Percentiles rank a stretch among this genome's conserved stretches.
Conservation (phyloP, 2,329 filamentous ascomycete species). For the Bipolaris sorokiniana region DNA sequence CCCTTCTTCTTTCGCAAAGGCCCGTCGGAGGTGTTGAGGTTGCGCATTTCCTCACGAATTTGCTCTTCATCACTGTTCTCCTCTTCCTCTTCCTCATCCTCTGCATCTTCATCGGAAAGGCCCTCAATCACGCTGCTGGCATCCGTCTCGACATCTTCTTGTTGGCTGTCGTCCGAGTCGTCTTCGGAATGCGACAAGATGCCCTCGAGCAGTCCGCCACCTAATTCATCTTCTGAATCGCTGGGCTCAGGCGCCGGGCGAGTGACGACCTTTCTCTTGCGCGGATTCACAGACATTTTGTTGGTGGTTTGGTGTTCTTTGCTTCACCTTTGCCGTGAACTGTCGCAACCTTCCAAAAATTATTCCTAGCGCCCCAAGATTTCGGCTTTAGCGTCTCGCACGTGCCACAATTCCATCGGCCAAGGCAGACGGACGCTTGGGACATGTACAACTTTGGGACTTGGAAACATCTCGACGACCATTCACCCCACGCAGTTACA, state of each 20-base stretch:
- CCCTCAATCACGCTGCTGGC: slow-evolving; percentile 45
- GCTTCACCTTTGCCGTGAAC: slow-evolving; percentile 5
- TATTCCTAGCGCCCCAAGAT: slow-evolving; percentile 32
- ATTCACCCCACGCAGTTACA: slow-evolving; percentile 8
- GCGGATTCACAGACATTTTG: slow-evolving; percentile 55
- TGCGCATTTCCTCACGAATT: slow-evolving; percentile 54
- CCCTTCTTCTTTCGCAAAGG: slow-evolving; percentile 25
- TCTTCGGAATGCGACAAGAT: slow-evolving; percentile 53
- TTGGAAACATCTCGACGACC: slow-evolving; percentile 1
- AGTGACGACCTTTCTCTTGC: slow-evolving; percentile 54
- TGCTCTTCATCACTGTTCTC: slow-evolving; percentile 50
- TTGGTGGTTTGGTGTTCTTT: slow-evolving; percentile 2
- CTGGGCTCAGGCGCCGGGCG: slow-evolving; percentile 41
- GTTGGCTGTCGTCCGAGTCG: slow-evolving; percentile 41
- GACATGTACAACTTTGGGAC: slow-evolving; percentile 3
- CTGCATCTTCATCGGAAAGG: slow-evolving; percentile 40
- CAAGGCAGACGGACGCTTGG: slow-evolving; percentile 11
- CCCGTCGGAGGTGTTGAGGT: slow-evolving; percentile 47
- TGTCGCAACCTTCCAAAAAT: slow-evolving; percentile 27
- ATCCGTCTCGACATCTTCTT: slow-evolving; percentile 35
- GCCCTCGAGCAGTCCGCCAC: slow-evolving; percentile 50
- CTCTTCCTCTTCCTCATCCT: slow-evolving; percentile 43
- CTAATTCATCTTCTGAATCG: slow-evolving; percentile 45
- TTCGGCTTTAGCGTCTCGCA: slow-evolving; percentile 27
- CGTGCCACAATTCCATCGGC: slow-evolving; percentile 17